Percentiles rank a stretch among this genome's conserved stretches.
Evolutionary conservation across 202 grass and related monocot species (phyloP).

Genomic region (Dendrocalamus latiflorus): DNA sequence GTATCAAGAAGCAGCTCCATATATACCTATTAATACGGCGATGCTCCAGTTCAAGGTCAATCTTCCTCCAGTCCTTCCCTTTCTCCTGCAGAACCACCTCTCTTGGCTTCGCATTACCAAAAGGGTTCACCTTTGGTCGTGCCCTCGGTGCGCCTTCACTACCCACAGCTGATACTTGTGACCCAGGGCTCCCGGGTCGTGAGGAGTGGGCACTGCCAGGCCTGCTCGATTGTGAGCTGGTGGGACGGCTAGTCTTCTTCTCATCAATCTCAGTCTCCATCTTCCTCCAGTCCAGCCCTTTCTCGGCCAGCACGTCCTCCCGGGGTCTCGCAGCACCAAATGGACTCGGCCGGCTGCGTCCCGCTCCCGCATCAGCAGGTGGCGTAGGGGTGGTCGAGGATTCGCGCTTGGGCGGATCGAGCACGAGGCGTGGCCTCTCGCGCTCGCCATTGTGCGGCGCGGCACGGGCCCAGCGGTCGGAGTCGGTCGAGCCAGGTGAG

Average conservation of each 20-base stretch:
- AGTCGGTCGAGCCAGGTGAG: slow-evolving; percentile 40
- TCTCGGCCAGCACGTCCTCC: slow-evolving; percentile 65
- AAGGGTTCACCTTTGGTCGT: slow-evolving; percentile 62
- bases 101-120: slow-evolving; percentile 70
- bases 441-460: slow-evolving; percentile 34
- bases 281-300: slow-evolving; percentile 77
- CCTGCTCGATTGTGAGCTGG: slow-evolving; percentile 73
- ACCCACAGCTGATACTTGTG: slow-evolving; percentile 9
- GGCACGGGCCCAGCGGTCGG: slow-evolving; percentile 53
- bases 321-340: slow-evolving; percentile 64
- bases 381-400: background rate
- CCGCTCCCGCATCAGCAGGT: slow-evolving; percentile 6
- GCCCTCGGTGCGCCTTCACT: slow-evolving; percentile 26
- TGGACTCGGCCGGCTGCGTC: slow-evolving; percentile 45
- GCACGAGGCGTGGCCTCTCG: slow-evolving; percentile 52
- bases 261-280: slow-evolving; percentile 59
- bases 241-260: slow-evolving; percentile 65
- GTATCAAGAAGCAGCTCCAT: background rate
- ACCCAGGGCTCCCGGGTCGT: slow-evolving; percentile 55
- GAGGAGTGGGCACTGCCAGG: slow-evolving; percentile 64
- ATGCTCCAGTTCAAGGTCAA: slow-evolving; percentile 68
- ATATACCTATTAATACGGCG: slow-evolving; percentile 55
- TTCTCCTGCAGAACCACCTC: slow-evolving; percentile 68
- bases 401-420: slow-evolving; percentile 68
- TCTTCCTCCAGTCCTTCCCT: slow-evolving; percentile 81